phyloP scores from a whole-genome alignment of 2,329 filamentous ascomycete species.

The Colletotrichum shisoi region DNA sequence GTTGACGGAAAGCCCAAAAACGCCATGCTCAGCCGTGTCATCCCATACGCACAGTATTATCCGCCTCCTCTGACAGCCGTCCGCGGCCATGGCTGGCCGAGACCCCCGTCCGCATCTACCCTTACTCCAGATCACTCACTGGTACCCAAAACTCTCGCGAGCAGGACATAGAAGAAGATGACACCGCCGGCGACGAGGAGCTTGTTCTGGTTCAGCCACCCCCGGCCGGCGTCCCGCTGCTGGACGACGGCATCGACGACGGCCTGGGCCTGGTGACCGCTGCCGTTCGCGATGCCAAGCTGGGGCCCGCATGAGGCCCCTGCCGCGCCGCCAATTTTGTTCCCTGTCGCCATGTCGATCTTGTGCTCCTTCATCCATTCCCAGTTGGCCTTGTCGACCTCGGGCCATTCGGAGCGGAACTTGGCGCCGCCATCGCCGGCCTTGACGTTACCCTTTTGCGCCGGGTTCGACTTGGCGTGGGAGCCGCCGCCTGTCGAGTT shows the following conservation, averaged over 20 bases:
- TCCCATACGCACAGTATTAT: slow-evolving; percentile 30
- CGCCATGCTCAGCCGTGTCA: slow-evolving; percentile 38
- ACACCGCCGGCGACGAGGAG: slow-evolving; percentile 73
- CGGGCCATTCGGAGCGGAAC: slow-evolving; percentile 89
- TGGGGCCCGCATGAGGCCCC: slow-evolving; percentile 59
- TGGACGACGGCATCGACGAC: slow-evolving; percentile 79
- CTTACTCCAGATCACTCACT: slow-evolving; percentile 49
- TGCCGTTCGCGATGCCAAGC: slow-evolving; percentile 66
- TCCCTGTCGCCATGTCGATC: slow-evolving; percentile 80
- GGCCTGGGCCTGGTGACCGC: slow-evolving; percentile 71
- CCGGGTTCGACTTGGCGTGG: slow-evolving; percentile 61
- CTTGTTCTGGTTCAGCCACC: slow-evolving; percentile 84
- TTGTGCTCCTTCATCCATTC: slow-evolving; percentile 86
- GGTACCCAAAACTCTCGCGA: slow-evolving; percentile 74
- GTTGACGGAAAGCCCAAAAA: slow-evolving; percentile 33
- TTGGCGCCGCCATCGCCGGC: slow-evolving; percentile 91
- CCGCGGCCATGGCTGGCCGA: slow-evolving; percentile 4
- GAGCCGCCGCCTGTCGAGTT: slow-evolving; percentile 92
- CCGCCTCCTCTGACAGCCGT: neutral
- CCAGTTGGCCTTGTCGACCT: slow-evolving; percentile 88
- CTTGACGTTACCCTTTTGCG: slow-evolving; percentile 80
- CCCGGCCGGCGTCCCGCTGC: slow-evolving; percentile 79
- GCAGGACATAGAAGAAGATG: slow-evolving; percentile 83
- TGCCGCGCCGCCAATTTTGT: slow-evolving; percentile 60
- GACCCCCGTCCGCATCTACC: neutral